Conservation (phyloP, 306 rosid genomes). For the Vigna reflexopilosa region DNA sequence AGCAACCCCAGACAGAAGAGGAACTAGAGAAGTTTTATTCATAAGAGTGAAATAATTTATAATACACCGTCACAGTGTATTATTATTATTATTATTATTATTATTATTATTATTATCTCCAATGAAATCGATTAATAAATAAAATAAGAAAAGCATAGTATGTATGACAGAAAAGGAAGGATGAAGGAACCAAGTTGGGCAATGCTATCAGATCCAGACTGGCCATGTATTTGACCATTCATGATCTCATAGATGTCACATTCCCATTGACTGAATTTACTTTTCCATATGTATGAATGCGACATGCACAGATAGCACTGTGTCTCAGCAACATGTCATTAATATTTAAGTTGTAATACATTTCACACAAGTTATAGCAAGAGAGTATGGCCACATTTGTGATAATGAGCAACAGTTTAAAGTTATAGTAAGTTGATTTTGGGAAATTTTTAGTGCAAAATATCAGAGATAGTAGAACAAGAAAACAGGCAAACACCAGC, state of each 20-base stretch:
- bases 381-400: not conserved
- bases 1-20: not conserved
- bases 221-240: slow-evolving; percentile 23
- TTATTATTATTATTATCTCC: not conserved
- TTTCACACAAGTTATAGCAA: not conserved
- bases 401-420: slow-evolving; percentile 8
- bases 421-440: not conserved
- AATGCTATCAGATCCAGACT: slow-evolving; percentile 25
- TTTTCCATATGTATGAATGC: slow-evolving; percentile 16
- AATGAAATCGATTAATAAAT: slow-evolving; percentile 14
- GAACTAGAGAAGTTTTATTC: not conserved
- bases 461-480: slow-evolving; percentile 9
- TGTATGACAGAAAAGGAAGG: not conserved
- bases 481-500: slow-evolving; percentile 3
- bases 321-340: slow-evolving; percentile 12
- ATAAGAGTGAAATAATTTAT: slow-evolving; percentile 3
- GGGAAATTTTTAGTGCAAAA: not conserved
- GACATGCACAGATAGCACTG: not conserved
- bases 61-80: slow-evolving; percentile 39
- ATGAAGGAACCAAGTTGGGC: slow-evolving; percentile 23
- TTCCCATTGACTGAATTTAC: not conserved
- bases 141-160: not conserved
- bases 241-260: slow-evolving; percentile 37
- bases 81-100: too few species aligned
- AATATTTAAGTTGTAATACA: not conserved